Evolutionary conservation across 306 rosid genomes (phyloP).

Genomic region (Urtica urens): DNA sequence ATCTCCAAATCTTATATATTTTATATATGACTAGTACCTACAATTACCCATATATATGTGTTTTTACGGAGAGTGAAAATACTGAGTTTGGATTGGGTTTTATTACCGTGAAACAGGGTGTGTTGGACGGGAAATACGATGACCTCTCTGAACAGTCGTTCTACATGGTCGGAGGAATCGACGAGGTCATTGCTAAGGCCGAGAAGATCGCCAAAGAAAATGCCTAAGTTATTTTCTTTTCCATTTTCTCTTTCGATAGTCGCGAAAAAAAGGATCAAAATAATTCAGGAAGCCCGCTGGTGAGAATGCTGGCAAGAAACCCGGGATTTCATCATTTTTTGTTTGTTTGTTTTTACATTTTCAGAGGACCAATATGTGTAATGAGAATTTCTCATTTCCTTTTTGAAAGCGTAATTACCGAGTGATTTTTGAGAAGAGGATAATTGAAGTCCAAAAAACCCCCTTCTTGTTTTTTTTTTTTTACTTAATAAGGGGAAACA

Average conservation of each 20-base stretch:
- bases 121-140: conserved; percentile 91
- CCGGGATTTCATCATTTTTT: conserved; percentile 44
- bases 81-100: conserved; percentile 11
- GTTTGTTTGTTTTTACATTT: no score
- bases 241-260: conserved; percentile 21
- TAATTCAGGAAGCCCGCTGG: conserved; percentile 55
- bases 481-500: conserved; percentile 49
- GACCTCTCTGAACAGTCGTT: conserved; percentile 88
- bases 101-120: conserved; percentile 43
- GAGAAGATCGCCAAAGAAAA: conserved; percentile 96
- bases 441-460: conserved; percentile 20
- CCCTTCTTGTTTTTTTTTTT: conserved; percentile 22
- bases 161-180: conserved; percentile 98
- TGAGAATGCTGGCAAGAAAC: conserved; percentile 59
- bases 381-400: conserved; percentile 31
- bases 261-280: conserved; percentile 55
- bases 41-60: background rate
- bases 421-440: conserved; percentile 40
- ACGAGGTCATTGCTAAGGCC: conserved; percentile 88
- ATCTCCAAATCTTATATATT: no score
- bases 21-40: no score
- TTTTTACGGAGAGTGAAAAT: no score
- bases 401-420: conserved; percentile 24
- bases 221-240: conserved; percentile 17
- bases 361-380: conserved; percentile 17